phyloP scores from a whole-genome alignment of 352 stramenopile genomes.

The Phytophthora meadii region DNA sequence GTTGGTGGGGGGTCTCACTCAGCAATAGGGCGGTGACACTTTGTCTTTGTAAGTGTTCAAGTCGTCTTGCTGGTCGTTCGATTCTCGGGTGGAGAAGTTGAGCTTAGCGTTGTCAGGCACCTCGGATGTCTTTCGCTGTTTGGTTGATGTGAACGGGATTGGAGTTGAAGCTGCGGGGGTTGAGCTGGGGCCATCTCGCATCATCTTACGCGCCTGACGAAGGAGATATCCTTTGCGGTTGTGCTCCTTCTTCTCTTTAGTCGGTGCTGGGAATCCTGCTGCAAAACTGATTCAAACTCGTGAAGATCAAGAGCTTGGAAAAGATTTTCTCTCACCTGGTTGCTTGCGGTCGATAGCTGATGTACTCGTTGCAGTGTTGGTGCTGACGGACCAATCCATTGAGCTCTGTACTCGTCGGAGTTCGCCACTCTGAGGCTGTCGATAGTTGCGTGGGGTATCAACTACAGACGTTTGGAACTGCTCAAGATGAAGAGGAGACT shows the following conservation, averaged over 20 bases:
- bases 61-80: constrained; percentile 19
- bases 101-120: constrained; percentile 12
- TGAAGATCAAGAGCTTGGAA: not conserved
- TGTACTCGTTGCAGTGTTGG: not conserved
- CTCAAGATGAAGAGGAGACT: constrained; percentile 12
- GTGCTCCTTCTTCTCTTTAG: constrained; percentile 70
- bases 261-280: constrained; percentile 12
- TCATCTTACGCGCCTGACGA: constrained; percentile 61
- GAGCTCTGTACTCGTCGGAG: constrained; percentile 26
- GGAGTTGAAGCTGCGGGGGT: not conserved
- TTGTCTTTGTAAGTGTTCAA: constrained; percentile 6
- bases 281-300: not conserved
- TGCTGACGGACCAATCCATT: constrained; percentile 21
- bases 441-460: constrained; percentile 10
- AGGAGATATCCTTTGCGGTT: constrained; percentile 78
- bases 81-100: constrained; percentile 4
- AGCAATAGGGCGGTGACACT: constrained; percentile 27
- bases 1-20: constrained; percentile 2
- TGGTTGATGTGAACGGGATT: not conserved
- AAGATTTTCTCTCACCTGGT: constrained; percentile 21
- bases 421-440: constrained; percentile 12
- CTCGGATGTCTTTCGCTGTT: constrained; percentile 13
- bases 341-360: constrained; percentile 21
- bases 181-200: constrained; percentile 32
- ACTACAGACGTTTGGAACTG: constrained; percentile 28